Evolutionary conservation across 1,284 basidiomycete genomes (phyloP).

Genomic region (Naganishia liquefaciens): DNA sequence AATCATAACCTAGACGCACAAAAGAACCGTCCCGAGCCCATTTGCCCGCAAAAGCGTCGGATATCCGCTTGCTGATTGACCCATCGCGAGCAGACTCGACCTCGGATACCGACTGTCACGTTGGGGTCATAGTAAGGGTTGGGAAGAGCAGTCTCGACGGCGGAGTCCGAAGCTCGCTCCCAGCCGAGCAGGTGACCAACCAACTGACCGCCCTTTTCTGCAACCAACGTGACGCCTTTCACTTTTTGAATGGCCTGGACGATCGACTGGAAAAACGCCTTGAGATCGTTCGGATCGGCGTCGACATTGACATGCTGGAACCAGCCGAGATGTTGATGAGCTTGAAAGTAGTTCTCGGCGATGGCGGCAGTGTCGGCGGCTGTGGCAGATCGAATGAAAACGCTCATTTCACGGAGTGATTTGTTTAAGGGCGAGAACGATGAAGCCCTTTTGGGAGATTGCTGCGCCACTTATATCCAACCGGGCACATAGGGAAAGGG

Average conservation of each 20-base stretch:
- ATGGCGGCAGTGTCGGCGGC: conserved; percentile 4
- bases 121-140: conserved; percentile 20
- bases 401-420: conserved; percentile 5
- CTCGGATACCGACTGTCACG: conserved; percentile 10
- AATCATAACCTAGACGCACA: not conserved
- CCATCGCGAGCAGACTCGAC: conserved; percentile 15
- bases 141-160: not conserved
- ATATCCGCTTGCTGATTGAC: conserved; percentile 20
- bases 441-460: no score
- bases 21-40: conserved; percentile 12
- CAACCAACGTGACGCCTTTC: conserved; percentile 7
- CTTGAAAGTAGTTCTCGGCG: conserved; percentile 18
- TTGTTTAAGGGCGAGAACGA: not conserved
- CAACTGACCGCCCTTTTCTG: conserved; percentile 4
- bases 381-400: conserved; percentile 12
- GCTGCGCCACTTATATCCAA: no score
- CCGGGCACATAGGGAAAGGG: no score
- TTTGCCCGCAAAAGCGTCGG: conserved; percentile 3
- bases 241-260: not conserved
- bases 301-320: conserved; percentile 24
- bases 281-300: conserved; percentile 6
- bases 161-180: conserved; percentile 5
- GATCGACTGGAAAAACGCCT: conserved; percentile 4
- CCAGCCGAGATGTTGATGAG: conserved; percentile 10
- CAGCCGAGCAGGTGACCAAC: conserved; percentile 15